These are phyloP conservation scores for Clavariopsis aquatica DNA, from an alignment of 495 filamentous ascomycete species.

Conservation along the genomic window DNA sequence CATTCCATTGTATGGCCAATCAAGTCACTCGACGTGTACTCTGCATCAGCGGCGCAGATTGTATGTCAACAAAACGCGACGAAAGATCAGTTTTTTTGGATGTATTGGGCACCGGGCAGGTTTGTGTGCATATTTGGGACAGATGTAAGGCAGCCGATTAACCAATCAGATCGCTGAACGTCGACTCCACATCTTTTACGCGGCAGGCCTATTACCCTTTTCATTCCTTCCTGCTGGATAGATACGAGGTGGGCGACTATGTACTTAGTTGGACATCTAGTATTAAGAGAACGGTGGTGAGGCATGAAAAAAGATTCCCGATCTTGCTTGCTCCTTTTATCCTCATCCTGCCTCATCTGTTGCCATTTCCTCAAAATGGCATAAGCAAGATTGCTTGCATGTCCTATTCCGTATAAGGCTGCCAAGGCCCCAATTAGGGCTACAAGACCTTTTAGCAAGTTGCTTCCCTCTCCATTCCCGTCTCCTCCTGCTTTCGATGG, in stretches of 20 bases:
- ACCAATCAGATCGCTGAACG: constrained; percentile 32
- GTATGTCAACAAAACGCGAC: constrained; percentile 7
- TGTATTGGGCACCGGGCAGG: constrained; percentile 21
- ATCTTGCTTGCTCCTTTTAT: too few relatives aligned
- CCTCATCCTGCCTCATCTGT: neutral
- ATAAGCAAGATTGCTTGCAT: constrained; percentile 5
- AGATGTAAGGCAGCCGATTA: constrained; percentile 17
- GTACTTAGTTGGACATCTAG: neutral
- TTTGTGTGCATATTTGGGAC: constrained; percentile 32
- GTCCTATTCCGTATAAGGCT: constrained; percentile 1
- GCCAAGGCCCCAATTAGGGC: neutral
- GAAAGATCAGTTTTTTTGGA: neutral
- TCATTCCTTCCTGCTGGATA: constrained; percentile 24
- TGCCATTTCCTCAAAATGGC: neutral
- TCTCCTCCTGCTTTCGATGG: neutral
- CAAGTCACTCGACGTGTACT: constrained; percentile 6
- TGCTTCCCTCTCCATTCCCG: neutral
- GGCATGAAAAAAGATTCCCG: too few relatives aligned
- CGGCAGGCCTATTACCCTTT: constrained; percentile 19
- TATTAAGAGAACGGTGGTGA: neutral
- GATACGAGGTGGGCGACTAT: constrained; percentile 16
- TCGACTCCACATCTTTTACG: constrained; percentile 7
- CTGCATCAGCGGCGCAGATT: constrained; percentile 9
- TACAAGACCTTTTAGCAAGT: too few relatives aligned
- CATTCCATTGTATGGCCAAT: constrained; percentile 19